Conservation (phyloP, 441 rosid genomes). For the Brassica hybrid region DNA sequence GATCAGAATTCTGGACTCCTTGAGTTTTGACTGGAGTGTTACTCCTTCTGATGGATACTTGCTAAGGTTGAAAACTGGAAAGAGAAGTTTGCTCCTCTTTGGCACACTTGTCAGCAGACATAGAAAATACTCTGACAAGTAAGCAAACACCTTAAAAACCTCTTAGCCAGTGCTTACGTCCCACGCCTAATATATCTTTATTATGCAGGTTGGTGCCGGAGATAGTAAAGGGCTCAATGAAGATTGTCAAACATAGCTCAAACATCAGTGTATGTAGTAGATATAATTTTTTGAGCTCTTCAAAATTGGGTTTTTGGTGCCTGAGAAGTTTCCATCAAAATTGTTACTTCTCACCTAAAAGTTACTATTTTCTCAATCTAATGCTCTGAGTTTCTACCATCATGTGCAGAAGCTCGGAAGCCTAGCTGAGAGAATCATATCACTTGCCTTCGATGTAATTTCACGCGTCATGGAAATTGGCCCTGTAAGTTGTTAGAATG, state of each 20-base stretch:
- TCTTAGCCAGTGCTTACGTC: slow-evolving; percentile 18
- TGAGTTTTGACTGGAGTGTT: slow-evolving; percentile 57
- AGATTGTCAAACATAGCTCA: slow-evolving; percentile 60
- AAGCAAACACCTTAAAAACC: slow-evolving; percentile 33
- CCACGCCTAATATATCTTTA: slow-evolving; percentile 23
- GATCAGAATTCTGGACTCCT: slow-evolving; percentile 63
- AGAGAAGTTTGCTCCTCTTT: slow-evolving; percentile 81
- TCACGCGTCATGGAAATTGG: slow-evolving; percentile 85
- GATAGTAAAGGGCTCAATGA: slow-evolving; percentile 62
- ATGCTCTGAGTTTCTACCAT: slow-evolving; percentile 24
- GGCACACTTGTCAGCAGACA: slow-evolving; percentile 75
- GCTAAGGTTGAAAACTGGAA: slow-evolving; percentile 72
- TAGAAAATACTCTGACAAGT: slow-evolving; percentile 84
- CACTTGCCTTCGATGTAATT: slow-evolving; percentile 80
- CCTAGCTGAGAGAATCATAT: slow-evolving; percentile 66
- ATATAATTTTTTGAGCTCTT: slow-evolving; percentile 17
- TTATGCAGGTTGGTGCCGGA: slow-evolving; percentile 75
- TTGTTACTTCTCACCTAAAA: slow-evolving; percentile 11
- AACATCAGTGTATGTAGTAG: slow-evolving; percentile 60
- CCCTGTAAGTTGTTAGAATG: slow-evolving; percentile 62
- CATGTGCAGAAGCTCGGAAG: slow-evolving; percentile 72
- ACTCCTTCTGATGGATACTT: slow-evolving; percentile 50
- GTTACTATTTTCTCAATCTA: slow-evolving; percentile 27
- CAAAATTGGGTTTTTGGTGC: slow-evolving; percentile 8
- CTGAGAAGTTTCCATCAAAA: slow-evolving; percentile 15